phyloP scores from a whole-genome alignment of 1,139 yeast genomes.

The Geotrichum citri-aurantii region DNA sequence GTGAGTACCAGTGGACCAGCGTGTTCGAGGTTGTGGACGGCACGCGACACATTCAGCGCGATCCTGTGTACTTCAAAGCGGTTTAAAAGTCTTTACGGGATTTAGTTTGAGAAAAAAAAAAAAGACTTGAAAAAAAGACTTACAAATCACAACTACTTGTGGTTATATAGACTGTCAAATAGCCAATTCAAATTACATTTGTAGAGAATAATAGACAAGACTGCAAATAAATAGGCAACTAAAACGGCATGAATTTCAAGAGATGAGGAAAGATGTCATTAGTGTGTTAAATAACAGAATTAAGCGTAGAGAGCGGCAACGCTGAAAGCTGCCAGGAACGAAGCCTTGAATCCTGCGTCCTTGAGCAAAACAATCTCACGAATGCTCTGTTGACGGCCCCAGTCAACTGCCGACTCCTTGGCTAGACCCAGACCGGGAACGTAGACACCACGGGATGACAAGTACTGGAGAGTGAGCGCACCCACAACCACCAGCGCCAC shows the following conservation, averaged over 20 bases:
- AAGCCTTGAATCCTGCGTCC: constrained; percentile 59
- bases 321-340: constrained; percentile 53
- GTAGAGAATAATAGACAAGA: neutral
- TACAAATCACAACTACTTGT: neutral
- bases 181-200: neutral
- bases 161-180: neutral
- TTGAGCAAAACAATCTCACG: constrained; percentile 51
- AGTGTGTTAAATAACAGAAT: neutral
- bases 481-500: constrained; percentile 49
- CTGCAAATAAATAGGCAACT: neutral
- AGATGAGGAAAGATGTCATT: neutral
- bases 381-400: constrained; percentile 47
- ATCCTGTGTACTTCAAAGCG: constrained; percentile 36
- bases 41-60: constrained; percentile 31
- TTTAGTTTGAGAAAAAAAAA: neutral
- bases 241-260: too few relatives aligned
- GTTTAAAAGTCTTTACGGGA: constrained; percentile 3
- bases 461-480: constrained; percentile 50
- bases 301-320: constrained; percentile 57
- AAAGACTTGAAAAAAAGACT: neutral
- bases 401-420: constrained; percentile 31
- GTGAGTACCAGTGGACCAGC: constrained; percentile 77
- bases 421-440: constrained; percentile 35
- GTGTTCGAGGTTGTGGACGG: constrained; percentile 46
- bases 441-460: constrained; percentile 51